phyloP scores from a whole-genome alignment of 2,329 filamentous ascomycete species.

The Curvularia hawaiiensis region DNA sequence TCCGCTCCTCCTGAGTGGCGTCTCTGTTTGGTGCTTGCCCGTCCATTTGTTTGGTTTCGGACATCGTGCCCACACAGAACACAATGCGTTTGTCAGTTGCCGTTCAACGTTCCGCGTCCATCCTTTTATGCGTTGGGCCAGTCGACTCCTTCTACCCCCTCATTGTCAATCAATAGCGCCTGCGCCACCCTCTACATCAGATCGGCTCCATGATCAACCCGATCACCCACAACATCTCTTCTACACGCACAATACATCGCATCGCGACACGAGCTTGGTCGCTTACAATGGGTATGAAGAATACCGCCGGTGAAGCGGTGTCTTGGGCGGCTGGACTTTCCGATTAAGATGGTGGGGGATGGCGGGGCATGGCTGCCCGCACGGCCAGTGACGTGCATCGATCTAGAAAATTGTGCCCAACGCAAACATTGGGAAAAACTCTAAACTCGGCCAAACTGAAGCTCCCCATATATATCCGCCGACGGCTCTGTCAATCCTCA shows the following conservation, averaged over 20 bases:
- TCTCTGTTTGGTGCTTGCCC: conserved; percentile 6
- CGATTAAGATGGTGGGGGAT: conserved; percentile 12
- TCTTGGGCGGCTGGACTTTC: conserved; percentile 20
- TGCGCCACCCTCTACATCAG: conserved; percentile 14
- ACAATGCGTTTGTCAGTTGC: neutral
- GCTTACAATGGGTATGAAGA: neutral
- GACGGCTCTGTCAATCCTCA: conserved; percentile 18
- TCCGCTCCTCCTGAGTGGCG: conserved; percentile 11
- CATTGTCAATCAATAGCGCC: conserved; percentile 7
- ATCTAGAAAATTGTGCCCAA: conserved; percentile 19
- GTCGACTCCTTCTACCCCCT: conserved; percentile 8
- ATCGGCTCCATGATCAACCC: conserved; percentile 1
- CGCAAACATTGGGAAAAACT: conserved; percentile 19
- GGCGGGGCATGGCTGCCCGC: conserved; percentile 20
- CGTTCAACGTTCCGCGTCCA: neutral
- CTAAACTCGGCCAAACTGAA: conserved; percentile 30
- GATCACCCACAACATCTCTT: neutral
- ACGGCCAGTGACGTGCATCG: conserved; percentile 31
- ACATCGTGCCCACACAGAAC: neutral
- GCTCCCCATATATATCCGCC: conserved; percentile 29
- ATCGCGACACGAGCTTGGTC: neutral
- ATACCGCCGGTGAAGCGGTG: neutral
- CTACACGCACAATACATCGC: neutral
- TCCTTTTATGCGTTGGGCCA: conserved; percentile 7
- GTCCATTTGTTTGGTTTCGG: conserved; percentile 17